Base-by-base conservation (phyloP, 2,329 filamentous ascomycete genomes). In the Huntiella bhutanensis region DNA sequence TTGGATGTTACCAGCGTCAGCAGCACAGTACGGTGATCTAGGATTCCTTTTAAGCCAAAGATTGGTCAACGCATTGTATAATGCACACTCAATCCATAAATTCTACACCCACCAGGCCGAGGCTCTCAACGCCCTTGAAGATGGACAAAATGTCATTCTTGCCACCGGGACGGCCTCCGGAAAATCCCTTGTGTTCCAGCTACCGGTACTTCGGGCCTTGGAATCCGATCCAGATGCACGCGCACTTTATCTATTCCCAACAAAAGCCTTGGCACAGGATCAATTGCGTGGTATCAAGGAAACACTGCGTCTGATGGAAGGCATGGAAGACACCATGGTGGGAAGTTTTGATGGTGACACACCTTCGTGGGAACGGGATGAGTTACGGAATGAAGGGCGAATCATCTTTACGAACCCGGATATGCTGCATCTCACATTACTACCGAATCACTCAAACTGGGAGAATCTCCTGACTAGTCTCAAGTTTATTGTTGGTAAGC, bases 351-450 rank as follows among this genome's bases (percentile, higher is more conserved):
- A 98, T 58, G 91, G 91, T 5, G 91, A 98, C 58, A 98, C 91
- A 0, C 77, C 82, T 0, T 87, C 92, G 76, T 61, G 64, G 4
- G 78, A 82, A 51, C 74, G 91, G 16, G 84, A 84, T 52, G 58
- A 67, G 22, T 88, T 98, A 51, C 75, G 88, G 4, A 87, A 96
- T 35, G 78, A 92, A 60, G 91, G 82, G 1, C 73, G 85, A 17
- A 85, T 96, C 51, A 88, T 98, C 43, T 95, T 98, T 56, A 98
- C 91, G 0, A 98, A 98, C 55, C 91, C 91, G 0, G 91, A 98
- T 56, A 98, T 96, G 87, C 69, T 98, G 33, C 91, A 98, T 54
- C 75, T 95, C 33, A 92, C 85, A 0, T 92, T 98, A 19, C 62
- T 98, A 3, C 88, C 91, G 0, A 83, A 95, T 56, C 91, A 98